Conservation (phyloP, 2,329 filamentous ascomycete genomes). For the Exserohilum rostratum region DNA sequence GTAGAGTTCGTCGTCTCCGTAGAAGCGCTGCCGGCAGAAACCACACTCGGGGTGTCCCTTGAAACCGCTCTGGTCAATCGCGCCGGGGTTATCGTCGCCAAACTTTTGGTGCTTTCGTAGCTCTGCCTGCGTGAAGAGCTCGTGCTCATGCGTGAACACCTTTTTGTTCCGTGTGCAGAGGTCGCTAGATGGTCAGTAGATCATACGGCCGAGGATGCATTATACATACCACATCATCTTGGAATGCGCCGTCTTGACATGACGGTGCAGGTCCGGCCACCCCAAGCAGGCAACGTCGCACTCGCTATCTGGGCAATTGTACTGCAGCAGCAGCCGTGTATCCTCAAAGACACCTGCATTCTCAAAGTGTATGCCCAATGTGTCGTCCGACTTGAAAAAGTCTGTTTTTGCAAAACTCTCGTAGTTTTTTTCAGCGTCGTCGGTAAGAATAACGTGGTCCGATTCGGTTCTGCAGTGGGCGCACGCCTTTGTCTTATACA, state of each 20-base stretch:
- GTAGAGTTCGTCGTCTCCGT: constrained; percentile 94
- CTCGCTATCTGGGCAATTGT: constrained; percentile 87
- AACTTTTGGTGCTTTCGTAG: constrained; percentile 86
- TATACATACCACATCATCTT: constrained; percentile 77
- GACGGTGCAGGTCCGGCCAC: constrained; percentile 78
- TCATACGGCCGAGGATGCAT: neutral
- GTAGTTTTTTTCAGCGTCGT: constrained; percentile 79
- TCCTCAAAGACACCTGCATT: constrained; percentile 89
- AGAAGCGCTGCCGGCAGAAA: constrained; percentile 91
- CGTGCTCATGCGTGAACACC: constrained; percentile 97
- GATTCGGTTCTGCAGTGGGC: constrained; percentile 89
- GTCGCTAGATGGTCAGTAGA: constrained; percentile 60
- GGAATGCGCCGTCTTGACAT: constrained; percentile 81
- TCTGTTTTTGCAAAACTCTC: constrained; percentile 79
- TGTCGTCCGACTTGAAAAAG: constrained; percentile 78
- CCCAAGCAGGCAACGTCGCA: constrained; percentile 86
- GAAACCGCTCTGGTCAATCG: constrained; percentile 91
- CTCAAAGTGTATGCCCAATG: constrained; percentile 90
- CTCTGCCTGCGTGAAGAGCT: constrained; percentile 81
- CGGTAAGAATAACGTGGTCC: constrained; percentile 88
- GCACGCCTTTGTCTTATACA: constrained; percentile 96
- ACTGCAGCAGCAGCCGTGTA: constrained; percentile 83
- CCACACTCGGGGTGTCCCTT: constrained; percentile 93
- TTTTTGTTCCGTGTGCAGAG: constrained; percentile 94
- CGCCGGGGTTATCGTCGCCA: constrained; percentile 89